These are phyloP conservation scores for Phialophora expanda DNA, from an alignment of 2,329 filamentous ascomycete genomes.

Conservation along the genomic window DNA sequence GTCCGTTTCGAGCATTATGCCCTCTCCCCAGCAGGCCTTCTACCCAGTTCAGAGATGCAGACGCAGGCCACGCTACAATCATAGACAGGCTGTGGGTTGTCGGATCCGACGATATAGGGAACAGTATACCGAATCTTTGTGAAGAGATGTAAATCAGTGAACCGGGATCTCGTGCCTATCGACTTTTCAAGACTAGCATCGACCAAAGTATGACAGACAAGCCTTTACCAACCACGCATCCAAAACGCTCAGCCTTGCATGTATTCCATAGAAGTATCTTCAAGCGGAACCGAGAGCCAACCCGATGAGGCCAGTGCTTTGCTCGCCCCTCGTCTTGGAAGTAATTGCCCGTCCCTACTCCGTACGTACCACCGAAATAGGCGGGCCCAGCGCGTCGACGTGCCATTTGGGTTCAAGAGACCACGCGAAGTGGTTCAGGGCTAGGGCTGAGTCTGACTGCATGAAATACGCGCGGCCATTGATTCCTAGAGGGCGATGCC, in stretches of 20 bases:
- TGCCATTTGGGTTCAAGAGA: neutral
- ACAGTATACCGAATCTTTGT: neutral
- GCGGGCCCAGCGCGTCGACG: neutral
- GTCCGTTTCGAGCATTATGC: neutral
- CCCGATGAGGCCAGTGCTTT: neutral
- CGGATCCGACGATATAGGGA: neutral
- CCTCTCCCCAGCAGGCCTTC: neutral
- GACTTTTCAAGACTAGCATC: too few species aligned
- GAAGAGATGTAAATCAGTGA: neutral
- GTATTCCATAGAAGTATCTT: neutral
- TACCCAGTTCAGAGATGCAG: neutral
- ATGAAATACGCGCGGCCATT: neutral
- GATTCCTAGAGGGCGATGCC: neutral
- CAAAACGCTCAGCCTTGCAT: neutral
- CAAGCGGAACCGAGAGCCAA: neutral
- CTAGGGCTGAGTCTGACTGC: conserved; percentile 1
- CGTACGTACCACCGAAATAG: neutral
- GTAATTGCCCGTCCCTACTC: neutral
- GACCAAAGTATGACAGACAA: too few species aligned
- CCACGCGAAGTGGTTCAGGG: neutral
- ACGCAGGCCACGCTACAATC: neutral
- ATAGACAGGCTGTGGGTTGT: neutral
- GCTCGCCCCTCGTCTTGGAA: neutral
- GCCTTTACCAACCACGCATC: too few species aligned
- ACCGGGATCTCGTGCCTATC: neutral